These are phyloP conservation scores for Forsythia suspensa DNA, from an alignment of 257 asterid genomes.

Conservation along the genomic window DNA sequence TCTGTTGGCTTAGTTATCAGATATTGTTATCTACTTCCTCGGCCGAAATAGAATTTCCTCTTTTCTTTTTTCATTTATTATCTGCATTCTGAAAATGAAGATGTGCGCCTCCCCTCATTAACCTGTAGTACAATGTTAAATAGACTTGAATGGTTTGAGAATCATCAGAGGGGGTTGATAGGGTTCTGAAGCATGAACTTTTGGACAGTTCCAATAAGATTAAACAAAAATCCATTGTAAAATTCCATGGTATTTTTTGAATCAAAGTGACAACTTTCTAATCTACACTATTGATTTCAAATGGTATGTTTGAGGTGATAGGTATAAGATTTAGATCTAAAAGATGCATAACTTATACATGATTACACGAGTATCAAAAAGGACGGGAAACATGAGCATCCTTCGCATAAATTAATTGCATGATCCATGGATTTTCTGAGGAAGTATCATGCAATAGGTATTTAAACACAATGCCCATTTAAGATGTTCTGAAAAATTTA, in stretches of 20 bases:
- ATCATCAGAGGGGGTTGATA: too few species aligned
- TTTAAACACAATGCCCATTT: too few species aligned
- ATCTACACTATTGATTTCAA: too few species aligned
- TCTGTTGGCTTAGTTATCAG: conserved; percentile 14
- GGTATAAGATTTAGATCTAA: too few species aligned
- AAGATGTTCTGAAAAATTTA: neutral
- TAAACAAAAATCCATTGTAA: too few species aligned
- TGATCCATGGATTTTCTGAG: neutral
- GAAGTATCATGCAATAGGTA: neutral
- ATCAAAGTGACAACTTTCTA: too few species aligned
- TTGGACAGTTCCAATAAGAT: too few species aligned
- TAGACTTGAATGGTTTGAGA: too few species aligned
- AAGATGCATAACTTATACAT: too few species aligned
- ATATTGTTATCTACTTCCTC: conserved; percentile 1
- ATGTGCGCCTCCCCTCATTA: neutral
- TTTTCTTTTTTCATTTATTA: conserved; percentile 5
- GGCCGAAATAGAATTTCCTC: neutral
- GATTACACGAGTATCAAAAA: neutral
- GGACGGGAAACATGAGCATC: neutral
- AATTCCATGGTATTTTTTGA: too few species aligned
- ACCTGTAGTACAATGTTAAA: neutral
- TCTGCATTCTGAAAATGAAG: neutral
- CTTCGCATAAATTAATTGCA: neutral
- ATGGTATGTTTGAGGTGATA: too few species aligned
- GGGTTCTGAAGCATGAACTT: too few species aligned